Evolutionary conservation across 257 asterid genomes (phyloP), one percentile per base, ranked within the genome.

Genomic region (Solanum chilense): DNA sequence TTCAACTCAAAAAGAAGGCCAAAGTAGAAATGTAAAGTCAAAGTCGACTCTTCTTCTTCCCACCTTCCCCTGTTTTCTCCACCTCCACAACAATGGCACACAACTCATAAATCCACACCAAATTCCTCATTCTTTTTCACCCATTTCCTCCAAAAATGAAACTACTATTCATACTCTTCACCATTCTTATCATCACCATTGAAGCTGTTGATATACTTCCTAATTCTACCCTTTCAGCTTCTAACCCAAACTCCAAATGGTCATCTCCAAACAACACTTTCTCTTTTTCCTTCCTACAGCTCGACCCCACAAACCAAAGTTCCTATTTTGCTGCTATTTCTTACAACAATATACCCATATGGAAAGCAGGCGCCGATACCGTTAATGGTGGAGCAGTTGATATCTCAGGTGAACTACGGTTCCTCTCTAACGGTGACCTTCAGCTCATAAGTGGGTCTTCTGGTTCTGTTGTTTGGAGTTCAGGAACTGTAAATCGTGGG

Each of bases 311-410:
- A 3, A 69, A 84, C 60, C 60, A 90, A 37, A 75, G 82, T 90
- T 49, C 86, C 11, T 90, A 85, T 49, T 92, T 90, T 56, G 97
- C 98, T 10, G 95, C 96, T 87, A 82, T 95, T 42, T 83, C 90
- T 78, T 94, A 89, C 56, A 89, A 88, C 71, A 91, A 93, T 18
- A 84, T 91, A 27, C 92, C 94, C 11, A 86, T 94, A 74, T 95
- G 98, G 98, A 90, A 70, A 85, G 98, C 98, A 5, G 96, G 95
- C n/a, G 95, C 92, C 31, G 89, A 87, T 3, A 88, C 90, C 31
- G 23, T 52, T 52, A 52, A 52, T 23, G 62, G 62, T 0, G 94
- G 92, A 6, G 92, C 93, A 8, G 95, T 91, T 41, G 87, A 91
- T 83, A 91, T 94, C 86, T 88, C 93, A 1, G 98, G 93, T 39